A percentile compares a stretch with the other conserved stretches of the same genome.
Conservation (phyloP, 1,284 basidiomycete species). For the Fistulinella cinereoalba region DNA sequence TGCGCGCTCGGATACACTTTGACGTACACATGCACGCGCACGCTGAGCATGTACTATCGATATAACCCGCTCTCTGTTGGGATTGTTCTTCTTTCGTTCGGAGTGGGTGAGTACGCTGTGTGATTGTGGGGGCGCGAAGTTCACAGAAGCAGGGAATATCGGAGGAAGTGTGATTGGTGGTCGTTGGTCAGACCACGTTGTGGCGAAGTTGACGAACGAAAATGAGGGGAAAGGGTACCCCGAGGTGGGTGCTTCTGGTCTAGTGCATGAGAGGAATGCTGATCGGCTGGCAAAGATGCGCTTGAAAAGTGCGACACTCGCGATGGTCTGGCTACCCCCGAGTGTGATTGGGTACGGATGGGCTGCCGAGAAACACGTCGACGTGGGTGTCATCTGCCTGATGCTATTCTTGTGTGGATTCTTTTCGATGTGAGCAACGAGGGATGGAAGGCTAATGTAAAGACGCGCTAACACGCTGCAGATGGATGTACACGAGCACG, state of each 20-base stretch:
- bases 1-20: slow-evolving; percentile 73
- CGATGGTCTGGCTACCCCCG: slow-evolving; percentile 55
- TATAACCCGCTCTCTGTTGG: slow-evolving; percentile 74
- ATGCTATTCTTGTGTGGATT: slow-evolving; percentile 68
- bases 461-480: slow-evolving; percentile 28
- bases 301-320: slow-evolving; percentile 57
- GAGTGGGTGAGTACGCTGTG: slow-evolving; percentile 48
- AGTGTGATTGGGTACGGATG: slow-evolving; percentile 73
- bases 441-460: slow-evolving; percentile 8
- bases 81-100: slow-evolving; percentile 72
- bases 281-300: slow-evolving; percentile 56
- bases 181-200: slow-evolving; percentile 68
- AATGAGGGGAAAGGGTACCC: slow-evolving; percentile 63
- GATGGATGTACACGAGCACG: slow-evolving; percentile 69
- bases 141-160: slow-evolving; percentile 50
- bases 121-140: slow-evolving; percentile 1
- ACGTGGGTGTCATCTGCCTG: slow-evolving; percentile 61
- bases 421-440: slow-evolving; percentile 56
- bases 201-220: slow-evolving; percentile 51
- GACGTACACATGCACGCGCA: slow-evolving; percentile 70
- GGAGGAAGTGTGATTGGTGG: slow-evolving; percentile 75
- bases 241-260: slow-evolving; percentile 49
- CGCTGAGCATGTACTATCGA: slow-evolving; percentile 59
- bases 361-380: slow-evolving; percentile 62
- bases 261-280: background rate